Evolutionary conservation across 768 basidiomycete species (phyloP).

Genomic region (Macrolepiota fuliginosa): DNA sequence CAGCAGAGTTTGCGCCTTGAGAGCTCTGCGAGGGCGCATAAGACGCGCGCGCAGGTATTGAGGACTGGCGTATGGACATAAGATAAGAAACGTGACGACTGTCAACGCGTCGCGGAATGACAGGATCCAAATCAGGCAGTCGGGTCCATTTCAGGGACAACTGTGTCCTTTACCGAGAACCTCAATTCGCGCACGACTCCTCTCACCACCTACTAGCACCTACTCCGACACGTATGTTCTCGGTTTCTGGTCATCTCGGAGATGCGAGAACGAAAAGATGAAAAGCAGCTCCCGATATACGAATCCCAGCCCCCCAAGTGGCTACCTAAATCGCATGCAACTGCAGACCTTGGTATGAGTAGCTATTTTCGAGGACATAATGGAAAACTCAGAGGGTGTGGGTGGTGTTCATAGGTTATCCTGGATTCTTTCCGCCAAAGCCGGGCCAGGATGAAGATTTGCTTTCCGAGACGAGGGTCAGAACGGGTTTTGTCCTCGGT

Average conservation of each 20-base stretch:
- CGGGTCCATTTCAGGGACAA: background rate
- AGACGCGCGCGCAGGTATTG: conserved; percentile 48
- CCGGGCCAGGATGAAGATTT: conserved; percentile 75
- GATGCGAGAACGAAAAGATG: conserved; percentile 38
- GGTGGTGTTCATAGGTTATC: conserved; percentile 50
- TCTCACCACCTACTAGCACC: background rate
- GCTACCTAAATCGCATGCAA: conserved; percentile 64
- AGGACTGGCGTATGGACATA: conserved; percentile 52
- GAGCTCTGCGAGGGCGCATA: conserved; percentile 38
- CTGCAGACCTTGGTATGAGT: conserved; percentile 66
- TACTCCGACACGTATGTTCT: conserved; percentile 7
- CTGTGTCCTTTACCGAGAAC: background rate
- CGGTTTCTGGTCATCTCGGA: conserved; percentile 8
- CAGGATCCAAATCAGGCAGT: background rate
- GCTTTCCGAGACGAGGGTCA: conserved; percentile 61
- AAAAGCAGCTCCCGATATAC: conserved; percentile 47
- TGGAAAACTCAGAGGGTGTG: background rate
- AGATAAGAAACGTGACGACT: background rate
- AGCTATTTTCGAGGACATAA: background rate
- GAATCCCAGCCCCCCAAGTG: conserved; percentile 69
- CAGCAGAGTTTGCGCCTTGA: conserved; percentile 43
- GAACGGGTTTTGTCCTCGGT: conserved; percentile 57
- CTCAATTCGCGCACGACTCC: conserved; percentile 10
- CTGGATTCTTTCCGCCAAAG: conserved; percentile 74
- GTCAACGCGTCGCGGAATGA: conserved; percentile 16